Evolutionary conservation across 2,329 filamentous ascomycete genomes (phyloP), one percentile per base, ranked within the genome.

Genomic region (Xylaria sp.): DNA sequence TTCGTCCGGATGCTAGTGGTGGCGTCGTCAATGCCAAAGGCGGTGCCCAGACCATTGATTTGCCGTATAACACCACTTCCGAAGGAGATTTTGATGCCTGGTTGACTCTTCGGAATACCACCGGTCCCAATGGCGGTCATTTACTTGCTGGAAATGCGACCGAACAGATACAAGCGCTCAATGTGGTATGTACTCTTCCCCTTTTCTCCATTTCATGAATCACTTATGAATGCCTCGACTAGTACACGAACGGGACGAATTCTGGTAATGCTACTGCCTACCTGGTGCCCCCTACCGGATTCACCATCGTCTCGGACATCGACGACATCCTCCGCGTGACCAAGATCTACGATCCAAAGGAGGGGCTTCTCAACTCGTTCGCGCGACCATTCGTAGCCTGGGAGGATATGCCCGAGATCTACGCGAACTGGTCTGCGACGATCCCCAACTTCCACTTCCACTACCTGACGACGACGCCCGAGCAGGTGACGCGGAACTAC

Each of bases 251-350:
- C 63, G 90, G 89, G 4, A 89, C 87, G 1, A 77, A 85, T 50
- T 87, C 86, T 1, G 92, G 92, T 62, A 94, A 94, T 73, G 86
- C 90, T 5, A 94, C 92, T 0, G 90, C 91, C 0, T 94, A 93
- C 75, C 86, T 94, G 1, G 91, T 94, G 0, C 92, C 92, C 0
- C 82, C 88, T 0, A 82, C 84, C 15, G 92, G 92, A 20, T 80
- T 93, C 25, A 94, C 92, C 0, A 84, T 94, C 68, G 82, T 94
- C 72, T 92, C 89, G 1, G 92, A 94, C 74, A 92, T 94, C 69
- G 92, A 94, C 72, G 92, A 94, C 75, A 93, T 93, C 66, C 85
- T 94, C 0, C 89, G 92, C n/a, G 81, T 94, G 1, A 94, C 92
- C 64, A 92, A 93, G 79, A 94, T 94, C 76, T 94, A 93, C 77